These are phyloP conservation scores for Colletotrichum euphorbiae DNA, from an alignment of 2,329 filamentous ascomycete genomes.

Conservation along the genomic window DNA sequence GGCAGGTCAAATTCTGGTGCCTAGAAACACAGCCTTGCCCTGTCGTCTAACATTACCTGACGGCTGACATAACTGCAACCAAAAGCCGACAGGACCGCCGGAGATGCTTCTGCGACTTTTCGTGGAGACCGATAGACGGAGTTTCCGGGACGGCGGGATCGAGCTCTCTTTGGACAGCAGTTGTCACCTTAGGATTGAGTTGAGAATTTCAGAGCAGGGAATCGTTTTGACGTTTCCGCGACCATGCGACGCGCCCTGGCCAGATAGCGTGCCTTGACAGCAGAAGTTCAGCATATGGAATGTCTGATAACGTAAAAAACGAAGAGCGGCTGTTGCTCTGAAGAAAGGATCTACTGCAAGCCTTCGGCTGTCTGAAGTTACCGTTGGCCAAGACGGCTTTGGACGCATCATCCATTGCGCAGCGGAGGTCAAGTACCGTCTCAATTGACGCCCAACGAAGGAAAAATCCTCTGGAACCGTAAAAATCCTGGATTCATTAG, in stretches of 20 bases:
- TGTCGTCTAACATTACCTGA: constrained; percentile 9
- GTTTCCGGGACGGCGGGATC: constrained; percentile 1
- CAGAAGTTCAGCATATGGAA: neutral
- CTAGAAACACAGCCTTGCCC: constrained; percentile 8
- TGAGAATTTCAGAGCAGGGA: constrained; percentile 7
- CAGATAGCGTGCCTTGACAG: neutral
- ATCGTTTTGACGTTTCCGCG: constrained; percentile 9
- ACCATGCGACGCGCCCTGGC: neutral
- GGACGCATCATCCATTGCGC: constrained; percentile 9
- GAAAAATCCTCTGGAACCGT: neutral
- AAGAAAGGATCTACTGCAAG: constrained; percentile 4
- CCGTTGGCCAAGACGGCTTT: neutral
- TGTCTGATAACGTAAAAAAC: neutral
- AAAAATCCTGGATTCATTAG: constrained; percentile 18
- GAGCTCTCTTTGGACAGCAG: constrained; percentile 9
- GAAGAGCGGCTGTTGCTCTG: neutral
- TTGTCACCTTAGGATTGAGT: neutral
- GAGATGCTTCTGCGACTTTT: constrained; percentile 7
- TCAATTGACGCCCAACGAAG: constrained; percentile 12
- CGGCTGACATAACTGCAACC: constrained; percentile 5
- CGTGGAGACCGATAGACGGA: constrained; percentile 12
- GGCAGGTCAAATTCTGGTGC: constrained; percentile 11
- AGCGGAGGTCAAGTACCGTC: neutral
- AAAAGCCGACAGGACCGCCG: neutral
- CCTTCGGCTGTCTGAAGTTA: neutral